Percentiles rank a stretch among this genome's conserved stretches.
Conservation (phyloP, 139 green algal genomes). For the Chlamydomonas incerta region DNA sequence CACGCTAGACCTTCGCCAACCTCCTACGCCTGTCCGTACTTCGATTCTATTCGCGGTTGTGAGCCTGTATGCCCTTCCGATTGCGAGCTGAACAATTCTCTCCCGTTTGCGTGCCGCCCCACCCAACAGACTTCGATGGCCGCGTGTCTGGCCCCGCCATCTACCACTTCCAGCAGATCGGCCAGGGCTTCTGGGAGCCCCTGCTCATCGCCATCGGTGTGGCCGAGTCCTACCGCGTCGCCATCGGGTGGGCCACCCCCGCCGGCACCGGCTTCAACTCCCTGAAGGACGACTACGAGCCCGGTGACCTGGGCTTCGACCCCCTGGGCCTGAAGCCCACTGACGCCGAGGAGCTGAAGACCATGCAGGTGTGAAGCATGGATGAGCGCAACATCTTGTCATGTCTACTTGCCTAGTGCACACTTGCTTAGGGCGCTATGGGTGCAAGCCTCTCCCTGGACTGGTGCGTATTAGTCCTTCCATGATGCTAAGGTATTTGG, state of each 20-base stretch:
- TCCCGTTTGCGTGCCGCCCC: too few species aligned
- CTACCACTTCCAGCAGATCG: constrained; percentile 86
- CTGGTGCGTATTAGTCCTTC: too few species aligned
- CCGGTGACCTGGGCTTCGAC: constrained; percentile 81
- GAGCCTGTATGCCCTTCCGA: too few species aligned
- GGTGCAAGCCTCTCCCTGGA: too few species aligned
- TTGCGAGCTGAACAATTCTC: too few species aligned
- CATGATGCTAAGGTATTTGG: too few species aligned
- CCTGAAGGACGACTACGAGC: constrained; percentile 77
- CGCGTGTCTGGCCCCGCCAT: constrained; percentile 76
- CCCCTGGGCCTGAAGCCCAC: constrained; percentile 74
- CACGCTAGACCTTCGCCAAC: too few species aligned
- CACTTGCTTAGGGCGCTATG: too few species aligned
- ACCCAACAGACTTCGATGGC: constrained; percentile 65
- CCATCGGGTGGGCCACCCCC: constrained; percentile 72
- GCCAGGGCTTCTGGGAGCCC: constrained; percentile 69
- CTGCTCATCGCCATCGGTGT: constrained; percentile 77
- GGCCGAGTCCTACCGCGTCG: constrained; percentile 70
- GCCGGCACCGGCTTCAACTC: constrained; percentile 61
- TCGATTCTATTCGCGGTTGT: too few species aligned
- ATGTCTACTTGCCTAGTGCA: too few species aligned
- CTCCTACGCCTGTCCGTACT: too few species aligned
- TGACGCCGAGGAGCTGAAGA: constrained; percentile 67
- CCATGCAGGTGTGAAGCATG: constrained; percentile 54
- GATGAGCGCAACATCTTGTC: too few species aligned